Evolutionary conservation across 2,329 filamentous ascomycete species (phyloP), one percentile per base, ranked within the genome.

Genomic region (Apiospora malaysiana): DNA sequence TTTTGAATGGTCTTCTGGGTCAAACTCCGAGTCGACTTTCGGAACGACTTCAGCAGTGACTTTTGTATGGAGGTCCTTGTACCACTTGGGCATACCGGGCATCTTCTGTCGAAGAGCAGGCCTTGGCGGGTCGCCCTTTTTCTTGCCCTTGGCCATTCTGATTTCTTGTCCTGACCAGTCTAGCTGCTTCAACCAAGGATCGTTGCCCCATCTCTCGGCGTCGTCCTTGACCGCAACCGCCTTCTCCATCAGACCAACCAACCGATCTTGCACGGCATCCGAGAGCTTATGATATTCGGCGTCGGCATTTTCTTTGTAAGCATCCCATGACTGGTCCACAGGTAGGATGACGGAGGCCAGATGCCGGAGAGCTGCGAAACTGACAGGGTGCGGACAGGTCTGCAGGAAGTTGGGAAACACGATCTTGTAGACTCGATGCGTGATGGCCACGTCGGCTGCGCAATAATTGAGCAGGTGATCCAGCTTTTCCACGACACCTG

Each of bases 151-250:
- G 27, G 90, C 91, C 93, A 95, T 96, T 79, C 90, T 95, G 73
- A 97, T 87, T 80, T 97, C 94, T 81, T 98, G 95, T 4, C 94
- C 94, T 0, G 93, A 93, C 96, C 96, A 99, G 84, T 99, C 95
- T 69, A 99, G 88, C 84, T 99, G 96, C 74, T 88, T 88, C 77
- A 99, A 82, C 97, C 97, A 99, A 6, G 95, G 94, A 77, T 99
- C 95, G 51, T 88, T 91, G 70, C 85, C 83, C 84, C 94, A 97
- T 65, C 91, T 85, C 32, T 91, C 87, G 0, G 90, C 82, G 65
- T 94, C 84, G 1, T 88, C 88, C 76, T 94, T 97, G 70, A 93
- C 84, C 73, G 91, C 88, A 16, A 97, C 79, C 0, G 96, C 95
- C 79, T 92, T 92, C 12, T 97, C 87, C 1, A 94, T 90, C 7